These are phyloP conservation scores for Saccharomycopsis crataegensis DNA, from an alignment of 1,139 yeast genomes.

Conservation along the genomic window DNA sequence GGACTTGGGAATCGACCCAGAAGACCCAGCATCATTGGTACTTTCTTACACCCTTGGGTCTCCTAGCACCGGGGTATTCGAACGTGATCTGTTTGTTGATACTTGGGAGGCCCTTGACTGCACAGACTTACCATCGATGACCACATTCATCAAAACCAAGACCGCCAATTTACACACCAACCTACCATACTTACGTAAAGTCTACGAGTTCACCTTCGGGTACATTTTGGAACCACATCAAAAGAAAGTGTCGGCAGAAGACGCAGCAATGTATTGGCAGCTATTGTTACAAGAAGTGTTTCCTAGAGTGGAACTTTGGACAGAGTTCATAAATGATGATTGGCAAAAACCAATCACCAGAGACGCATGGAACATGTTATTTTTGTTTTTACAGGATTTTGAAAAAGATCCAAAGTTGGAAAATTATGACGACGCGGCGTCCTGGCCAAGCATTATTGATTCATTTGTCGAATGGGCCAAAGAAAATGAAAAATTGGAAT, in stretches of 20 bases:
- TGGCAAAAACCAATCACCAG: conserved; percentile 44
- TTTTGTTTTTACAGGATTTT: conserved; percentile 50
- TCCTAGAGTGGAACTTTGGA: conserved; percentile 42
- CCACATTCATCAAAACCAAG: no score
- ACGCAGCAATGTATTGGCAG: conserved; percentile 74
- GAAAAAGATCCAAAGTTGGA: conserved; percentile 43
- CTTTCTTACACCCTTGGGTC: conserved; percentile 63
- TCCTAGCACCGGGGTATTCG: conserved; percentile 59
- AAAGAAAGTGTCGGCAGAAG: conserved; percentile 50
- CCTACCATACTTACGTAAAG: conserved; percentile 38
- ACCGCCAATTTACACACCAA: conserved; percentile 20
- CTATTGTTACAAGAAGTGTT: conserved; percentile 42
- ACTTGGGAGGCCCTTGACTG: conserved; percentile 40
- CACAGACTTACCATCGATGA: background rate
- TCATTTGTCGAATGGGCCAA: conserved; percentile 63
- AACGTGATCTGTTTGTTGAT: conserved; percentile 38
- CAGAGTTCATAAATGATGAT: conserved; percentile 31
- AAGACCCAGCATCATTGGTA: conserved; percentile 62
- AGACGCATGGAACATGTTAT: conserved; percentile 83
- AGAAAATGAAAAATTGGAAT: conserved; percentile 16
- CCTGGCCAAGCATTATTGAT: conserved; percentile 91
- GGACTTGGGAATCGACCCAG: conserved; percentile 65
- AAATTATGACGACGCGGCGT: conserved; percentile 67
- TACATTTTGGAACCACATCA: conserved; percentile 57
- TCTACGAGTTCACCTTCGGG: conserved; percentile 66